phyloP scores from a whole-genome alignment of 1,284 basidiomycete species.

The Vanrija sp. region DNA sequence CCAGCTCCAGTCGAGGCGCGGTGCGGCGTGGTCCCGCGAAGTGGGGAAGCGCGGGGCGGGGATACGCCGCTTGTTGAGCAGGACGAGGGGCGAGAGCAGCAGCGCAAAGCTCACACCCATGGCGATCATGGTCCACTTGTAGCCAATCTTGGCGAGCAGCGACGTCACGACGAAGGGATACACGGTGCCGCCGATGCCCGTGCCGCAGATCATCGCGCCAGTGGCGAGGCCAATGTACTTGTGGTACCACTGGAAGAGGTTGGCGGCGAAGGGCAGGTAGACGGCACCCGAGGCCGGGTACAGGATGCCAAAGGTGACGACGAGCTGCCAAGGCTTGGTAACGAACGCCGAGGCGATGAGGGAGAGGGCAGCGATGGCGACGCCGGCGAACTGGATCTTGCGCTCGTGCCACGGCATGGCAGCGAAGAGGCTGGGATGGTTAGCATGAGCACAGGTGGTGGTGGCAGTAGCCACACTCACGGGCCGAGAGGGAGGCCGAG shows the following conservation, averaged over 20 bases:
- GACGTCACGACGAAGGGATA: conserved; percentile 41
- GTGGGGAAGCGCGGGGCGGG: conserved; percentile 15
- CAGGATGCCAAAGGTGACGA: conserved; percentile 39
- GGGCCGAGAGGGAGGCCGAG: conserved; percentile 17
- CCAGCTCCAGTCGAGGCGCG: conserved; percentile 25
- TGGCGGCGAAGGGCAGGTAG: conserved; percentile 42
- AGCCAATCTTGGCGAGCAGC: conserved; percentile 38
- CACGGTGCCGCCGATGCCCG: conserved; percentile 39
- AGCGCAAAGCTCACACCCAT: conserved; percentile 34
- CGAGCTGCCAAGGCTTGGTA: conserved; percentile 43
- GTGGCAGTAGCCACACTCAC: conserved; percentile 21
- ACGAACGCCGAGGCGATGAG: conserved; percentile 10
- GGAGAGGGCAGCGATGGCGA: conserved; percentile 4
- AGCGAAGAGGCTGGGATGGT: conserved; percentile 6
- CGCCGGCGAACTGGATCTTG: conserved; percentile 9
- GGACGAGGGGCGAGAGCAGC: conserved; percentile 27
- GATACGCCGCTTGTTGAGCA: conserved; percentile 39
- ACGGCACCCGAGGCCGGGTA: conserved; percentile 38
- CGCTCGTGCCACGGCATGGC: conserved; percentile 15
- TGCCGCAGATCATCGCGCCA: conserved; percentile 32
- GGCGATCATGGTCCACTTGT: conserved; percentile 41
- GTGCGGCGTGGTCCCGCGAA: neutral
- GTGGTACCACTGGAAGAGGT: conserved; percentile 46
- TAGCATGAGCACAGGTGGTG: too few species aligned
- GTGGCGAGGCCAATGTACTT: conserved; percentile 25